Evolutionary conservation across 768 basidiomycete species (phyloP).

Genomic region (Megacollybia marginata): DNA sequence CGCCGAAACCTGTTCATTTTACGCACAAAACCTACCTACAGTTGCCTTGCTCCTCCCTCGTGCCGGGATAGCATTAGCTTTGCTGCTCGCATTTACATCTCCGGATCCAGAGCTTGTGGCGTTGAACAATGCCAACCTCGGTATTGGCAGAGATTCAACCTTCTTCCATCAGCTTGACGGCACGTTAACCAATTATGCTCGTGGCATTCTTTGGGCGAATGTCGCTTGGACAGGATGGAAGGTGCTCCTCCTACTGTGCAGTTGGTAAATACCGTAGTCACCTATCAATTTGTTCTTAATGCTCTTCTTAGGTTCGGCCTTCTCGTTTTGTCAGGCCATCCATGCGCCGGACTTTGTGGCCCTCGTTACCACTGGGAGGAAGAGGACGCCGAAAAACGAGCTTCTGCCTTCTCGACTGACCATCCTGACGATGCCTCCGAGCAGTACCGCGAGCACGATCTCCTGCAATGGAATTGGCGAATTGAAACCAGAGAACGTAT

Average conservation of each 20-base stretch:
- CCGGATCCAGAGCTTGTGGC: slow-evolving; percentile 39
- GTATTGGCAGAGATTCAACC: slow-evolving; percentile 51
- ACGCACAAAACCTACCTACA: slow-evolving; percentile 80
- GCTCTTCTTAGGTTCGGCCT: slow-evolving; percentile 53
- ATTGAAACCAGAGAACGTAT: slow-evolving; percentile 63
- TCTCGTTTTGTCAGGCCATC: slow-evolving; percentile 71
- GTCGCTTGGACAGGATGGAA: slow-evolving; percentile 79
- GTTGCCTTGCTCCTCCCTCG: slow-evolving; percentile 79
- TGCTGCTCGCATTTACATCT: slow-evolving; percentile 59
- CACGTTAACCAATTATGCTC: slow-evolving; percentile 65
- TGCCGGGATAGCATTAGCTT: slow-evolving; percentile 64
- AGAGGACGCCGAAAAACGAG: slow-evolving; percentile 56
- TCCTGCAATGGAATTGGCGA: slow-evolving; percentile 76
- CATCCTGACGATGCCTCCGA: slow-evolving; percentile 34
- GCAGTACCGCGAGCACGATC: slow-evolving; percentile 20
- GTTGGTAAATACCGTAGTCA: slow-evolving; percentile 46
- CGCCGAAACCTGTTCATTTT: slow-evolving; percentile 80
- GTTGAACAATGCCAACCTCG: slow-evolving; percentile 39
- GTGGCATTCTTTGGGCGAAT: slow-evolving; percentile 75
- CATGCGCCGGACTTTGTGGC: slow-evolving; percentile 77
- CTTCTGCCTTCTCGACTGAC: slow-evolving; percentile 14
- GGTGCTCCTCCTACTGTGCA: slow-evolving; percentile 54
- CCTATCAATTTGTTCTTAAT: background rate
- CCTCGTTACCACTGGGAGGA: slow-evolving; percentile 84
- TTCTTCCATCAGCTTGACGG: slow-evolving; percentile 65